Evolutionary conservation across 257 asterid species (phyloP).

Genomic region (Anisodus acutangulus): DNA sequence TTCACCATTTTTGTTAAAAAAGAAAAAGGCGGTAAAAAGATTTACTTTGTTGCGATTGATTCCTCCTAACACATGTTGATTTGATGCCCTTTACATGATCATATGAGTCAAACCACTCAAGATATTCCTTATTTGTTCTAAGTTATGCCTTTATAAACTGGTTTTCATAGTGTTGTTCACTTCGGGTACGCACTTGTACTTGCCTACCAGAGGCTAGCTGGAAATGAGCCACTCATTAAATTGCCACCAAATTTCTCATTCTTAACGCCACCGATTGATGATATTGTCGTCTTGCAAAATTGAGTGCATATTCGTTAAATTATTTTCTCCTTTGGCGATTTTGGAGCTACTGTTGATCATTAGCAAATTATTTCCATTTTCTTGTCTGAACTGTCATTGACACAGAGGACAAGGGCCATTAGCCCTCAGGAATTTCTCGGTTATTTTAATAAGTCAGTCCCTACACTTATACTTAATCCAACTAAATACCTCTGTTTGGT

Average conservation of each 20-base stretch:
- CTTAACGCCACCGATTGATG: constrained; percentile 38
- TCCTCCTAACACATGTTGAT: not conserved
- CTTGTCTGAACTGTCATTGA: not conserved
- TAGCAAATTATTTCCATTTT: not conserved
- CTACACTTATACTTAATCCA: too few species aligned
- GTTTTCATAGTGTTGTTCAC: not conserved
- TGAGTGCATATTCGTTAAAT: not conserved
- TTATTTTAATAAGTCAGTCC: not conserved
- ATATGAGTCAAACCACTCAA: constrained; percentile 7
- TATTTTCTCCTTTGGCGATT: not conserved
- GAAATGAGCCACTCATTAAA: constrained; percentile 59
- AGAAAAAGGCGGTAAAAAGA: too few species aligned
- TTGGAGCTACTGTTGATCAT: not conserved
- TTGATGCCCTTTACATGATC: not conserved
- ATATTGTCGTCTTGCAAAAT: constrained; percentile 38
- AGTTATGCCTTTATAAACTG: not conserved
- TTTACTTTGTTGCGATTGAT: not conserved
- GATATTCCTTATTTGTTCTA: not conserved
- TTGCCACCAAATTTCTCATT: constrained; percentile 66
- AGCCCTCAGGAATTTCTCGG: not conserved
- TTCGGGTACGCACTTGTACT: constrained; percentile 74
- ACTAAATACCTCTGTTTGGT: too few species aligned
- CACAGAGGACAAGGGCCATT: not conserved
- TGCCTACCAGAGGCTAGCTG: constrained; percentile 62
- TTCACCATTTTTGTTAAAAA: not conserved